These are phyloP conservation scores for Salix udensis DNA, from an alignment of 345 rosid genomes.

Conservation along the genomic window DNA sequence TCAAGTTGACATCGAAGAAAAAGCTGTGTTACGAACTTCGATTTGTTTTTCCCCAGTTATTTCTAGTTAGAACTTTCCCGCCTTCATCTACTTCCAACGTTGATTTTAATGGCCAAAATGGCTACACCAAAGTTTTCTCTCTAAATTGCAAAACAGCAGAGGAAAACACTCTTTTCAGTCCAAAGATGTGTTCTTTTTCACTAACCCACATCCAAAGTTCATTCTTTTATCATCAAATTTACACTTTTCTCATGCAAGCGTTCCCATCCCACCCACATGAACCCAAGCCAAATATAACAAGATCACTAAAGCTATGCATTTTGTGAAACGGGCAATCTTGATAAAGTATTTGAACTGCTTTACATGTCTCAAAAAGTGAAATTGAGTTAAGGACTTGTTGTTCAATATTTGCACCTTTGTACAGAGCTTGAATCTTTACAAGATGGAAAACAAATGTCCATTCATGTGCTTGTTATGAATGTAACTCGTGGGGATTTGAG, in stretches of 20 bases:
- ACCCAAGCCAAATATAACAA: slow-evolving; percentile 8
- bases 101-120: slow-evolving; percentile 40
- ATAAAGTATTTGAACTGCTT: slow-evolving; percentile 43
- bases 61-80: slow-evolving; percentile 13
- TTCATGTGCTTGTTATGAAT: slow-evolving; percentile 35
- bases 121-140: slow-evolving; percentile 17
- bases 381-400: slow-evolving; percentile 44
- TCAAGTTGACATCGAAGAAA: not conserved
- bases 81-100: slow-evolving; percentile 7
- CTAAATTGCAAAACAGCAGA: slow-evolving; percentile 13
- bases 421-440: slow-evolving; percentile 45
- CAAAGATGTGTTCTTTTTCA: slow-evolving; percentile 16
- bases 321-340: slow-evolving; percentile 43
- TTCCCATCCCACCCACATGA: slow-evolving; percentile 19
- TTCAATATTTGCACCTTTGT: slow-evolving; percentile 54
- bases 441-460: slow-evolving; percentile 9
- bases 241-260: slow-evolving; percentile 16
- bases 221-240: slow-evolving; percentile 11
- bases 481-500: slow-evolving; percentile 55
- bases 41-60: not conserved
- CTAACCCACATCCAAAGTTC: slow-evolving; percentile 27
- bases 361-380: slow-evolving; percentile 25
- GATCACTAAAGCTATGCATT: slow-evolving; percentile 27
- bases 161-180: slow-evolving; percentile 11
- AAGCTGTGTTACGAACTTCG: not conserved